Percentiles rank a stretch among this genome's conserved stretches.
Conservation (phyloP, 2,329 filamentous ascomycete species). For the Rugonectria rugulosa region DNA sequence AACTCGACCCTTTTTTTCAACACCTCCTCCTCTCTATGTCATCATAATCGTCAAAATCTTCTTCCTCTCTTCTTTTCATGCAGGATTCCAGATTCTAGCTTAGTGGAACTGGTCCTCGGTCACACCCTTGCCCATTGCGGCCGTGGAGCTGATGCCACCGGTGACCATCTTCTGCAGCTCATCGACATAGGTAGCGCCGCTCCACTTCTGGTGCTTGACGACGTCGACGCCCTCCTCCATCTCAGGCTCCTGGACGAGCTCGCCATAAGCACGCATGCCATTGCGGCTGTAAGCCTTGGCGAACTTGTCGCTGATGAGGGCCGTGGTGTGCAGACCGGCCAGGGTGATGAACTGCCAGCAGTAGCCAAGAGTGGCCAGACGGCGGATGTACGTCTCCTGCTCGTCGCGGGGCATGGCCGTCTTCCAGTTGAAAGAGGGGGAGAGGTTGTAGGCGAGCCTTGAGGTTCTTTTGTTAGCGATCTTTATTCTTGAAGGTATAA, state of each 20-base stretch:
- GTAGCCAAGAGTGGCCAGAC: constrained; percentile 87
- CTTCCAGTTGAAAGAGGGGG: constrained; percentile 99
- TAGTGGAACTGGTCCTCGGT: constrained; percentile 91
- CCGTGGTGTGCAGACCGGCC: constrained; percentile 93
- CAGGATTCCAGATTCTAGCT: too few relatives aligned
- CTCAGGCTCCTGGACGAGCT: constrained; percentile 97
- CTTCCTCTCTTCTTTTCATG: not conserved
- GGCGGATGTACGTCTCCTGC: constrained; percentile 96
- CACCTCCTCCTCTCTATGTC: not conserved
- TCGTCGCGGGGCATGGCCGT: constrained; percentile 89
- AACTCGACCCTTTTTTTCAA: constrained; percentile 20
- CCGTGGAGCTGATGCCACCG: constrained; percentile 88
- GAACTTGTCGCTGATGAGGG: constrained; percentile 90
- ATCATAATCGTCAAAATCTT: too few relatives aligned
- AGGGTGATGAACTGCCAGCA: constrained; percentile 99
- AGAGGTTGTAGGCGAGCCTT: constrained; percentile 96
- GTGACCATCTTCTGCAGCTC: constrained; percentile 97
- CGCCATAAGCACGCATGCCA: constrained; percentile 96
- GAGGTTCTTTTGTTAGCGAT: not conserved
- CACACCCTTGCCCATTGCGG: constrained; percentile 96
- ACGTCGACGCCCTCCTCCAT: constrained; percentile 91
- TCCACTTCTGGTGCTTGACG: constrained; percentile 99
- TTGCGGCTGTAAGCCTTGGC: constrained; percentile 79
- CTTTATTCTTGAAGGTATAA: not conserved
- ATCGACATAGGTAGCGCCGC: constrained; percentile 92